Evolutionary conservation across 148 eudicot species (phyloP), one percentile per base, ranked within the genome.

Genomic region (Vaccinium corymbosum): DNA sequence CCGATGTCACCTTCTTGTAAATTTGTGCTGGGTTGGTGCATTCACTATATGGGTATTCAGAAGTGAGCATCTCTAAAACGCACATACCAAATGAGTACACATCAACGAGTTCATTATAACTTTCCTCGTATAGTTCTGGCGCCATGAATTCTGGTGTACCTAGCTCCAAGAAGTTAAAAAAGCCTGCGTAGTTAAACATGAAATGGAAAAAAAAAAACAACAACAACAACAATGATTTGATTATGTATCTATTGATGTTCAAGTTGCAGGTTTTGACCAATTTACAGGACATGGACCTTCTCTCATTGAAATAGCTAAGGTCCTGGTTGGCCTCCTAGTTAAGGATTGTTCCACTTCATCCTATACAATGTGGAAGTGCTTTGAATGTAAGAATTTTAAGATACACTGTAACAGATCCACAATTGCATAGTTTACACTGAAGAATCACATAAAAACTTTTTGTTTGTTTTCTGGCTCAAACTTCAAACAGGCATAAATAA

Each of bases 121-220:
- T 87, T 86, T 93, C 94, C 27, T 93, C 94, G 17, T 93, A 93
- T 1, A 93, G 73, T 83, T 93, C 95, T 13, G 95, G 95, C 20
- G 95, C 95, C 95, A 93, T 93, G 85, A 93, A 93, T 85, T 90
- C 95, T 8, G 93, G 94, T 84, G 95, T 93, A 62, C 95, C 95
- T 90, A 83, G 50, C 46, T 29, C 55, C 76, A 80, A 25, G 52
- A 59, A 85, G 80, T 19, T 66, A 16, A 12, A 6, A 81, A 81
- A 27, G 20, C 81, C 20, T 57, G 81, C 25, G 51, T 50, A 10
- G 62, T 51, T 16, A 68, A 20, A 38, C 3, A 62, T 62, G 22
- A 2, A n/a, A 61, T 25, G 25, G 76, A 72, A 2, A 35, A 35
- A 29, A 19, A 35, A 72, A 32, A 14, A 35, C 16, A 72, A 72